A percentile compares a stretch with the other conserved stretches of the same genome.
Evolutionary conservation across 2,329 filamentous ascomycete genomes (phyloP).

Genomic region (Talaromyces sp.): DNA sequence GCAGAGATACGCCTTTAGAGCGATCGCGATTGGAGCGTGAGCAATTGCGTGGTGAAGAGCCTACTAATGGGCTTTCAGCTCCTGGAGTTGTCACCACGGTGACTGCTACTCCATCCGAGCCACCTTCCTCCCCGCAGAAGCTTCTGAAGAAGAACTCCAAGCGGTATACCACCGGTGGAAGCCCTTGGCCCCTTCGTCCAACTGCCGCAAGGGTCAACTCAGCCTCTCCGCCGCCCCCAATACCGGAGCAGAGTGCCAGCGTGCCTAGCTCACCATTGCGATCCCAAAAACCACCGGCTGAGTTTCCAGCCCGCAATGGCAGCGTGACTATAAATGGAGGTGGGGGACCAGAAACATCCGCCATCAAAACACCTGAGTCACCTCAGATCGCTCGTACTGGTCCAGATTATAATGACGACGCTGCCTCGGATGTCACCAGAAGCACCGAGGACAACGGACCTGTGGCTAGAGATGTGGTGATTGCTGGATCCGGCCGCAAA

Average conservation of each 20-base stretch:
- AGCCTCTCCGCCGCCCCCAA: constrained; percentile 9
- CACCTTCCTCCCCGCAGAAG: constrained; percentile 19
- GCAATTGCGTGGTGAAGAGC: constrained; percentile 28
- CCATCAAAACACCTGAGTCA: constrained; percentile 13
- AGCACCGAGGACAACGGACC: constrained; percentile 17
- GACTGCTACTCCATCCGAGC: constrained; percentile 17
- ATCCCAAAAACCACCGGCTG: neutral
- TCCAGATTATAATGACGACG: constrained; percentile 13
- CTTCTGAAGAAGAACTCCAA: constrained; percentile 32
- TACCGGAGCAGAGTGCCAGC: constrained; percentile 13
- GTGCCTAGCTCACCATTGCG: constrained; percentile 7
- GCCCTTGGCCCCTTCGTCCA: constrained; percentile 32
- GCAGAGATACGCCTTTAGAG: constrained; percentile 65
- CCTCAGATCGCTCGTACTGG: constrained; percentile 7
- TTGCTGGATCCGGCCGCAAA: constrained; percentile 44
- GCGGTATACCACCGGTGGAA: constrained; percentile 18
- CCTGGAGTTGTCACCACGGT: constrained; percentile 24
- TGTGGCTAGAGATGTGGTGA: constrained; percentile 34
- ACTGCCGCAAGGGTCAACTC: neutral
- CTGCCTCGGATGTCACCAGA: constrained; percentile 13
- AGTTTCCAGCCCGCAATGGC: constrained; percentile 8
- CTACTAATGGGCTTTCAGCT: constrained; percentile 13
- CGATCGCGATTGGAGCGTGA: constrained; percentile 56
- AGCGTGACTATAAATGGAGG: constrained; percentile 13
- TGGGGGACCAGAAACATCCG: neutral